phyloP scores from a whole-genome alignment of 192 early-diverging fungal species.

The Entophlyctis luteolus region DNA sequence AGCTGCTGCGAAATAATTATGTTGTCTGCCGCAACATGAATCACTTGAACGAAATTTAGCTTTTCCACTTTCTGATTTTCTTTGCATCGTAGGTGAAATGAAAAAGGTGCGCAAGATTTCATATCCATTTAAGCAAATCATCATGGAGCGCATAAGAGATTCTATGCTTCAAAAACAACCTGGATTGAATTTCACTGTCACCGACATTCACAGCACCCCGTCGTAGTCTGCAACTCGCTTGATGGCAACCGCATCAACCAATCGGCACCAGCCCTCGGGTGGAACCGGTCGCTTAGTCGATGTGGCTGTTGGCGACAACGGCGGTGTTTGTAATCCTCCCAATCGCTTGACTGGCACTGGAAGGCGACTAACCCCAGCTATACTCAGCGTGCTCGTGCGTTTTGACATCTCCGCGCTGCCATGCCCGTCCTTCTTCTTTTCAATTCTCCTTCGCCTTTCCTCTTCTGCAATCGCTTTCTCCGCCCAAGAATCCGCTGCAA shows the following conservation, averaged over 20 bases:
- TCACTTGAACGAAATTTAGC: no score
- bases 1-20: no score
- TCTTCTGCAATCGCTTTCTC: background rate
- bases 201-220: slow-evolving; percentile 5
- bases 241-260: slow-evolving; percentile 6
- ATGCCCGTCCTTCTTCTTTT: background rate
- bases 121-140: no score
- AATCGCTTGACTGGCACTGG: slow-evolving; percentile 1
- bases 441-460: background rate
- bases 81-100: no score
- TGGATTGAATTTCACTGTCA: no score
- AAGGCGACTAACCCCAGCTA: background rate
- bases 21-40: no score
- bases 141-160: no score
- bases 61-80: no score
- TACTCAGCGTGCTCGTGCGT: background rate
- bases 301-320: background rate
- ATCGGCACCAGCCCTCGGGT: slow-evolving; percentile 5
- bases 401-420: background rate
- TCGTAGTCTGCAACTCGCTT: slow-evolving; percentile 9
- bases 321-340: background rate
- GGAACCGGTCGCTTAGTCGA: background rate
- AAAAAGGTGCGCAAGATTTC: no score
- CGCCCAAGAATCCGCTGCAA: slow-evolving; percentile 23
- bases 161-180: no score